Base-by-base conservation (phyloP, 169 alveolate genomes). In the Eimeria necatrix region DNA sequence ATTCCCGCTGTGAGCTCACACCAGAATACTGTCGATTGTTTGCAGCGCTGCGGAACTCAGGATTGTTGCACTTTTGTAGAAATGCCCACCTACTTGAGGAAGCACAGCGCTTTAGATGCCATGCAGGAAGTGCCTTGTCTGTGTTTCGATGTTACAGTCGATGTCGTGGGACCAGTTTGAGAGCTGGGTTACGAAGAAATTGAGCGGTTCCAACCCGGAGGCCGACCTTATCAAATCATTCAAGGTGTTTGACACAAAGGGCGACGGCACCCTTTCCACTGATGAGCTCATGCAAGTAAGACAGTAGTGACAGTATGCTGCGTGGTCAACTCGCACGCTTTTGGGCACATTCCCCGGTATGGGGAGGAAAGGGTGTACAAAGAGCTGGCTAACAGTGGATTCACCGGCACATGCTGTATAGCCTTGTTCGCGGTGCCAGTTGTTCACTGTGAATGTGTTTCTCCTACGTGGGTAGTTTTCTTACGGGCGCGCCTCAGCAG, bases 231-330 rank as follows among this genome's bases (percentile, higher is more conserved):
- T 81, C 53, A 81, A 92, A 64, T 53, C 93, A 2, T 92, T 92
- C 78, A 78, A 81, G 71, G 76, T 68, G 24, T 92, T 92, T 32
- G 95, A 92, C 56, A 70, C 92, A 26, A 60, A 59, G 61, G 87
- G 87, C 51, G 93, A 92, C 61, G 95, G 95, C 85, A 92, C 95
- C 41, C 56, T 92, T 51, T 81, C 91, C n/a, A 41, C 91, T 32
- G 91, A 78, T 49, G 95, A 92, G 46, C 93, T 92, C 20, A 26
- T 48, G 60, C 93, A 92, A 53, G 89, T 80, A 80, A 3, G 89
- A 18, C 22, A 22, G 24, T 41, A 18, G 14, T 32, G 41, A 32
- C 41, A 32, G 41, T 32, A 32, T 32, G 41, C 41, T 32, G 41
- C 2, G 41, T 32, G 2, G 41, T 32, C 41, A 32, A 32, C 41